Evolutionary conservation across 306 rosid species (phyloP), one percentile per base, ranked within the genome.

Genomic region (Rosa multiflora): DNA sequence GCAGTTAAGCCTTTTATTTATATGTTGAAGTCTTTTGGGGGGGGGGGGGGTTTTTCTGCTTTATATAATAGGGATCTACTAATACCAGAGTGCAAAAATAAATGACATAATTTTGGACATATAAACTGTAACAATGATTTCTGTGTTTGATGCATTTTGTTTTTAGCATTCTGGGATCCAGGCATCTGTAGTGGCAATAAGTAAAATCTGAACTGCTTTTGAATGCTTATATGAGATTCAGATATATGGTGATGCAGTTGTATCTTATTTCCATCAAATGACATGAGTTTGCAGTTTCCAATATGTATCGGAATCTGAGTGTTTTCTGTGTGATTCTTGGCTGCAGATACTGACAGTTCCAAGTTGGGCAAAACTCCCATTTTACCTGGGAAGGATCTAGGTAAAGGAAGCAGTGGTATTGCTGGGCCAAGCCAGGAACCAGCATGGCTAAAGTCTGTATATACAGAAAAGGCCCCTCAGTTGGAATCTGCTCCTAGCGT

Each of bases 401-500:
- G 79, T 58, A 91, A 91, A 83, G 88, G 67, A 75, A 90, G 72
- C 90, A 86, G 79, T 52, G 91, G 88, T 49, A 81, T 86, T 64
- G 90, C 87, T 26, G 97, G 93, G 82, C 87, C 98, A 21, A 90
- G 92, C 88, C 97, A 85, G 74, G 99, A 91, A 79, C 85, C 94
- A 37, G 23, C 90, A 17, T 91, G 97, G 98, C 86, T 93, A 69
- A 96, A 91, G 67, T 86, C 98, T 37, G 70, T 85, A 42, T 88
- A 88, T 79, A 49, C 91, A 21, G 99, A 91, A 47, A 96, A 93
- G 74, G 78, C 51, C 8, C 83, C 93, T 66, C 85, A 83, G 78
- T 82, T 87, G 83, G 99, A 91, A 71, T 85, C 88, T 79, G 82
- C 94, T 55, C 78, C 88, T 8, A 89, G 72, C 79, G 84, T 88